These are phyloP conservation scores for Trichoderma sp. DNA, from an alignment of 2,329 filamentous ascomycete species.

Conservation along the genomic window DNA sequence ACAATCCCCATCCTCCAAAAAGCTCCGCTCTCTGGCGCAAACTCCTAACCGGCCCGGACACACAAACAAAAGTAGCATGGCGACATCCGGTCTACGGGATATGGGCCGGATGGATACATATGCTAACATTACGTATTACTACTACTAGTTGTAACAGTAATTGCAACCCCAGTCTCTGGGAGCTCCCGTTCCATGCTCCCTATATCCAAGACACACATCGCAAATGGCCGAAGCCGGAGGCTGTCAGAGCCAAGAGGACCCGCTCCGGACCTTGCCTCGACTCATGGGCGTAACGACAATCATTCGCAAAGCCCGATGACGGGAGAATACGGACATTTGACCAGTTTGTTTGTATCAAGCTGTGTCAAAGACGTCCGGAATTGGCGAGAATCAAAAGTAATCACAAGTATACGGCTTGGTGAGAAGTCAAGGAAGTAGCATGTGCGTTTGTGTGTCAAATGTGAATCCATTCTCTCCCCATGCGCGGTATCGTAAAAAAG, in stretches of 20 bases:
- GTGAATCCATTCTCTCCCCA: conserved; percentile 17
- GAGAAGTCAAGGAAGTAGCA: not conserved
- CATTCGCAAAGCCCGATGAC: not conserved
- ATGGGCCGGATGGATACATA: not conserved
- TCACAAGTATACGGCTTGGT: no score
- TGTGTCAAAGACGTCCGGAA: not conserved
- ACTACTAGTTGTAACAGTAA: no score
- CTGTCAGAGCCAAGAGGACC: not conserved
- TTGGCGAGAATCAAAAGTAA: not conserved
- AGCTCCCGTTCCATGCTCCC: not conserved
- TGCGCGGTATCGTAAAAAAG: conserved; percentile 28
- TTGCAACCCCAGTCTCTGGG: conserved; percentile 10
- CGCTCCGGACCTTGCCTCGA: conserved; percentile 18
- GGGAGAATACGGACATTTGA: conserved; percentile 12
- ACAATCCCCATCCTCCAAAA: no score
- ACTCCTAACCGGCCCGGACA: conserved; percentile 9
- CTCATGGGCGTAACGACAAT: conserved; percentile 9
- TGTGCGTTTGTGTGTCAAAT: conserved; percentile 3
- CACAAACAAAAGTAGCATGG: not conserved
- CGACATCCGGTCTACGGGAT: conserved; percentile 14
- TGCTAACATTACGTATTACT: not conserved
- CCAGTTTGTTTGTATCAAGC: not conserved
- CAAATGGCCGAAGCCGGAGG: conserved; percentile 24
- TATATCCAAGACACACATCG: not conserved
- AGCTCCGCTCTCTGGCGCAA: conserved; percentile 1